Conservation (phyloP, 2,329 filamentous ascomycete species). For the Nigrospora oryzae region DNA sequence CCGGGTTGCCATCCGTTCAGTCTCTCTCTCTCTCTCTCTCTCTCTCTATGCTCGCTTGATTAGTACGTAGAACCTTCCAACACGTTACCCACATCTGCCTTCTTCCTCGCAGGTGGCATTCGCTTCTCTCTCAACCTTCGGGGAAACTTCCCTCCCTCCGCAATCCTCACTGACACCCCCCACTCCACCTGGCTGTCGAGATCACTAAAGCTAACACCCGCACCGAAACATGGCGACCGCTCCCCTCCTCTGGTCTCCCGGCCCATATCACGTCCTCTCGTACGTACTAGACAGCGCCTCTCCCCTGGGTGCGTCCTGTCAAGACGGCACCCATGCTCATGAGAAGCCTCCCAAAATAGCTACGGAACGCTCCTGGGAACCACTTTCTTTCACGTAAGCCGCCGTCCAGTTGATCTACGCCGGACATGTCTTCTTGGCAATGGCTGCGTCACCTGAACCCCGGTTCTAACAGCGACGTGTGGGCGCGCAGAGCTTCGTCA, state of each 20-base stretch:
- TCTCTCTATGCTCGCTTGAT: no score
- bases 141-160: no score
- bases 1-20: no score
- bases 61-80: no score
- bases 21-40: no score
- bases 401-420: no score
- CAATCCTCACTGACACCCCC: no score
- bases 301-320: constrained; percentile 2
- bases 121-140: no score
- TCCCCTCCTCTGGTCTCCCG: constrained; percentile 52
- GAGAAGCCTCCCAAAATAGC: constrained; percentile 31
- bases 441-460: not conserved
- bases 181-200: no score
- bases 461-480: not conserved
- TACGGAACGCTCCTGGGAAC: constrained; percentile 84
- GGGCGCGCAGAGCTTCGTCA: constrained; percentile 62
- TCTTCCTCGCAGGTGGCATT: no score
- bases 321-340: not conserved
- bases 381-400: constrained; percentile 70
- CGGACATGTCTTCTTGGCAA: not conserved
- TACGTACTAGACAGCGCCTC: constrained; percentile 26
- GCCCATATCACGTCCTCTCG: constrained; percentile 71
- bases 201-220: no score
- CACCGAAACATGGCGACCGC: constrained; percentile 26
- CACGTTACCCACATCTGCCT: no score